Percentiles rank a stretch among this genome's conserved stretches.
Evolutionary conservation across 2,329 filamentous ascomycete genomes (phyloP).

Genomic region (Kalmusia sp.): DNA sequence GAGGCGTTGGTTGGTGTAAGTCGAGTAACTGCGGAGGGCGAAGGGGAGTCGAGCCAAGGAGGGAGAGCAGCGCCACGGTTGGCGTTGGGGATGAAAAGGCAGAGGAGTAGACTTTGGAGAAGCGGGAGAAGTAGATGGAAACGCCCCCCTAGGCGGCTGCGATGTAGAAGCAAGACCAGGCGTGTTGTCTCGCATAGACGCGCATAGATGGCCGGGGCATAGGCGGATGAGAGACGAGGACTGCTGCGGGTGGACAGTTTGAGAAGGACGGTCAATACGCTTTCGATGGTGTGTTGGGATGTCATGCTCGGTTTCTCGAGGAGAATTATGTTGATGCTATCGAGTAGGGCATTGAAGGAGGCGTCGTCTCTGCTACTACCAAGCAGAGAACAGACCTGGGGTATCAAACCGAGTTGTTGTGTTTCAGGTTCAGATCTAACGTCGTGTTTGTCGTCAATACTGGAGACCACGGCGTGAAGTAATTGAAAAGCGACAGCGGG

Average conservation of each 20-base stretch:
- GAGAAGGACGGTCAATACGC: constrained; percentile 45
- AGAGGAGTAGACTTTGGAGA: constrained; percentile 62
- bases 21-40: constrained; percentile 14
- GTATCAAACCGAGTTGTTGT: constrained; percentile 37
- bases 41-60: constrained; percentile 36
- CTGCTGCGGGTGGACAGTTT: constrained; percentile 42
- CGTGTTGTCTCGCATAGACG: constrained; percentile 62
- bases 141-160: constrained; percentile 64
- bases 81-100: constrained; percentile 60
- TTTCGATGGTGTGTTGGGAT: constrained; percentile 54
- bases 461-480: constrained; percentile 34
- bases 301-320: constrained; percentile 45
- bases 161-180: constrained; percentile 62
- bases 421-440: constrained; percentile 29
- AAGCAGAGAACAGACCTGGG: constrained; percentile 31
- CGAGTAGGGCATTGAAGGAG: constrained; percentile 57
- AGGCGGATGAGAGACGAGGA: constrained; percentile 29
- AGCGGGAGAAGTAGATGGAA: constrained; percentile 65
- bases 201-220: constrained; percentile 55
- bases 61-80: constrained; percentile 34
- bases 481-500: constrained; percentile 28
- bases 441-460: constrained; percentile 33
- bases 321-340: constrained; percentile 57
- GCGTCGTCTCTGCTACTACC: constrained; percentile 61
- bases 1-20: constrained; percentile 54